phyloP scores from a whole-genome alignment of 805 yeast species.

The Priceomyces carsonii region DNA sequence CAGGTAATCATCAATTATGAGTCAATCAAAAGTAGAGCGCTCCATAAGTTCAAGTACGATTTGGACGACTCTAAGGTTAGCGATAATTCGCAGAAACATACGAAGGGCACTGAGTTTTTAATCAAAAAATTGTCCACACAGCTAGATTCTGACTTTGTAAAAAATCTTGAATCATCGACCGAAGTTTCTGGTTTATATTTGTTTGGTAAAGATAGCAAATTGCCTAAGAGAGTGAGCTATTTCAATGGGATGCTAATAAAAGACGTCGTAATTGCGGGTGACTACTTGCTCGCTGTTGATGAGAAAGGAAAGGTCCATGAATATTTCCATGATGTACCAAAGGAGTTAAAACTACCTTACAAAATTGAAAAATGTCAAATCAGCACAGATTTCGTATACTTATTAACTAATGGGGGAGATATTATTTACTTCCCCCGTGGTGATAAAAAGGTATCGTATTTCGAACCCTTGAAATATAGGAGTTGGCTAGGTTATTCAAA shows the following conservation, averaged over 20 bases:
- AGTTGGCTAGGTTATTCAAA: constrained; percentile 24
- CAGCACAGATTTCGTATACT: constrained; percentile 53
- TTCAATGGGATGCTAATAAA: constrained; percentile 63
- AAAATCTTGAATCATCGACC: constrained; percentile 21
- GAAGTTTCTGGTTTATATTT: constrained; percentile 35
- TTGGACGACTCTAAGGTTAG: constrained; percentile 40
- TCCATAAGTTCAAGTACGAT: constrained; percentile 33
- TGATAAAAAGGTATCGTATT: constrained; percentile 12
- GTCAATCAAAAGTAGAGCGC: constrained; percentile 33
- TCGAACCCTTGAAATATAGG: constrained; percentile 15
- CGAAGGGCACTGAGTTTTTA: constrained; percentile 24
- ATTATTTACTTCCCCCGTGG: constrained; percentile 31
- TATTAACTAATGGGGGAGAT: constrained; percentile 40
- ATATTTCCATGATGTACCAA: constrained; percentile 55
- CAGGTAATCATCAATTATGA: constrained; percentile 45
- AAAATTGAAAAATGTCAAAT: constrained; percentile 33
- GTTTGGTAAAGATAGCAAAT: constrained; percentile 39
- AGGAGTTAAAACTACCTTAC: constrained; percentile 25
- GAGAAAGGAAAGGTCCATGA: constrained; percentile 71
- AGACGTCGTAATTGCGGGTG: constrained; percentile 54
- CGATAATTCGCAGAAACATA: constrained; percentile 31
- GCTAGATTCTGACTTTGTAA: constrained; percentile 20
- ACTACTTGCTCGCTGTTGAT: constrained; percentile 58
- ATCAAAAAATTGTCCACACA: constrained; percentile 25
- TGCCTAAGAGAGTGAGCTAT: constrained; percentile 60